Evolutionary conservation across 1,139 yeast genomes (phyloP).

Genomic region (Blastobotrys apis): DNA sequence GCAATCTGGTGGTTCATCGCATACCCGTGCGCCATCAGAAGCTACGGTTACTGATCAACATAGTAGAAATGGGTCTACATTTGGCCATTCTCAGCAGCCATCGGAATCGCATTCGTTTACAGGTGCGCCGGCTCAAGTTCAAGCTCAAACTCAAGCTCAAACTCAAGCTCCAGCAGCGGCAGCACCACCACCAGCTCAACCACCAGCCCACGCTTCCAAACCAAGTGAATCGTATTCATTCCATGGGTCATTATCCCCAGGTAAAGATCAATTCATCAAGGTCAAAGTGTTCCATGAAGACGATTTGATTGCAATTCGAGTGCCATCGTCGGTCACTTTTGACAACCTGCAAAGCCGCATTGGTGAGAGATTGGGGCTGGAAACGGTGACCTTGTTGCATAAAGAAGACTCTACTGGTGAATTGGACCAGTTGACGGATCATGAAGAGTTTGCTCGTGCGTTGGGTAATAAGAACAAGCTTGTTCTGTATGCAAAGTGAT

Average conservation of each 20-base stretch:
- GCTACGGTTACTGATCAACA: slow-evolving; percentile 10
- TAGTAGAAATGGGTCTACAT: slow-evolving; percentile 1
- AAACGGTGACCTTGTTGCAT: slow-evolving; percentile 29
- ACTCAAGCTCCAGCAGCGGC: neutral
- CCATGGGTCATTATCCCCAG: slow-evolving; percentile 4
- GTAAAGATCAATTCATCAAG: slow-evolving; percentile 41
- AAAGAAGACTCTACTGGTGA: slow-evolving; percentile 30
- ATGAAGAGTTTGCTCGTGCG: slow-evolving; percentile 32
- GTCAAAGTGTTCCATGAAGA: slow-evolving; percentile 85
- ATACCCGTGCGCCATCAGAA: slow-evolving; percentile 4
- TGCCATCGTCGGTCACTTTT: slow-evolving; percentile 59
- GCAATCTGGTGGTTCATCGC: neutral
- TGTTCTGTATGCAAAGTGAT: slow-evolving; percentile 33
- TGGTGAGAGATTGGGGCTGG: slow-evolving; percentile 53
- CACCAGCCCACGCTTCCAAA: slow-evolving; percentile 6
- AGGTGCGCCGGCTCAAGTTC: neutral
- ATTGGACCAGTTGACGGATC: slow-evolving; percentile 29
- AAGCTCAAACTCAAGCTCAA: neutral
- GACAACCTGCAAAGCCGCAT: slow-evolving; percentile 61
- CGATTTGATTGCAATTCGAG: slow-evolving; percentile 82
- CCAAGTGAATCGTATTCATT: slow-evolving; percentile 13
- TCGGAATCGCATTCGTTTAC: neutral
- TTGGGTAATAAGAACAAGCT: slow-evolving; percentile 34
- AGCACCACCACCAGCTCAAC: neutral
- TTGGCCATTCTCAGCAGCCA: slow-evolving; percentile 8